phyloP scores from a whole-genome alignment of 75 land plant species.

The Selaginella tamariscina region DNA sequence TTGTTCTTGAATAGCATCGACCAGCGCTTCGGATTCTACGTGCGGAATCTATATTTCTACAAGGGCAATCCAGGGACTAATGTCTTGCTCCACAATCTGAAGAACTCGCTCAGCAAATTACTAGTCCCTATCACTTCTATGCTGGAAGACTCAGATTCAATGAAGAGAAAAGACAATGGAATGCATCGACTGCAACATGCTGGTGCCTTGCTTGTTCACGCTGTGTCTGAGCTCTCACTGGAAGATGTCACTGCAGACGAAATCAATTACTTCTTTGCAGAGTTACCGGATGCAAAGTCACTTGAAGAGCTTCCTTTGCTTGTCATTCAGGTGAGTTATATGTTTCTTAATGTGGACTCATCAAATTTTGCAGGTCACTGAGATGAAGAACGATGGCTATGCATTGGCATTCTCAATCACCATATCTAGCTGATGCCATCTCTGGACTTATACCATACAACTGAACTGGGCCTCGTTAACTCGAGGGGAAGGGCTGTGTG shows the following conservation, averaged over 20 bases:
- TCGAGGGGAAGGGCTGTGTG: no score
- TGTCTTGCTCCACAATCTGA: not conserved
- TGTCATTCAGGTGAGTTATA: not conserved
- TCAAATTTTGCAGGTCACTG: no score
- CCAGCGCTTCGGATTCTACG: not conserved
- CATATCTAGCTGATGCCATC: no score
- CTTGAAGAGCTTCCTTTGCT: not conserved
- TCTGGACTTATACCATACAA: no score
- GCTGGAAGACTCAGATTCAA: not conserved
- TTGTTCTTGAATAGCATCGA: not conserved
- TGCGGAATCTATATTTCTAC: not conserved
- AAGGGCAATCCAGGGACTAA: not conserved
- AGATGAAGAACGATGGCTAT: no score
- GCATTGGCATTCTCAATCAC: no score
- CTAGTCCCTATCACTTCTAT: not conserved
- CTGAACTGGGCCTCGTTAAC: no score
- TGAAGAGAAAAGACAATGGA: not conserved
- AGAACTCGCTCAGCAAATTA: not conserved
- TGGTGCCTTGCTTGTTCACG: not conserved
- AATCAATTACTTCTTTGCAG: not conserved
- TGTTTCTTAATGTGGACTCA: no score
- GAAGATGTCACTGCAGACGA: not conserved
- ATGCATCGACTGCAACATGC: not conserved
- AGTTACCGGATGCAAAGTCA: not conserved
- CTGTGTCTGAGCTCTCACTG: not conserved